A percentile compares a stretch with the other conserved stretches of the same genome.
Conservation (phyloP, 2,329 filamentous ascomycete genomes). For the Phaeosphaeria sp. region DNA sequence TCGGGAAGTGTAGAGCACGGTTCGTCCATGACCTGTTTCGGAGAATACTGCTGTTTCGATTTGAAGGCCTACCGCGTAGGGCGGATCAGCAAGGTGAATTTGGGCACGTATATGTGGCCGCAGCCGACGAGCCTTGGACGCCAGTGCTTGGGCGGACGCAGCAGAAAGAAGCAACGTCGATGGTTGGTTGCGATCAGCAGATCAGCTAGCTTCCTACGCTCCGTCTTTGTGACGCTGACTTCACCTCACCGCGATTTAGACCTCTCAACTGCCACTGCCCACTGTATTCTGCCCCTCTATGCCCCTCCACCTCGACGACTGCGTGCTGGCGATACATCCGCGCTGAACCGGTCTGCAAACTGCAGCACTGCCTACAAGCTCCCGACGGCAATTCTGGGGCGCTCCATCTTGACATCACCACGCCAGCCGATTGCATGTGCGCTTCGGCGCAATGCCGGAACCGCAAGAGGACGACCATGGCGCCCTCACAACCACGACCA, state of each 20-base stretch:
- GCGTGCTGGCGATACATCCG: not conserved
- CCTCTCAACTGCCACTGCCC: not conserved
- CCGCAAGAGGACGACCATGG: constrained; percentile 27
- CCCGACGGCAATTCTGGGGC: constrained; percentile 26
- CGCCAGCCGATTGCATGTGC: constrained; percentile 35
- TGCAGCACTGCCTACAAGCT: constrained; percentile 10
- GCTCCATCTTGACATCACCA: constrained; percentile 28
- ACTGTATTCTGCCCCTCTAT: not conserved
- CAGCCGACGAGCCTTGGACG: not conserved
- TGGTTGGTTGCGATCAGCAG: constrained; percentile 7
- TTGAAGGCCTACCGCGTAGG: constrained; percentile 6
- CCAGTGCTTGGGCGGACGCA: not conserved
- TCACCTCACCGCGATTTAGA: constrained; percentile 5
- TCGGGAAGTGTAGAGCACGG: constrained; percentile 1
- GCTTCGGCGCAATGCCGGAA: constrained; percentile 41
- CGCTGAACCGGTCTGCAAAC: not conserved
- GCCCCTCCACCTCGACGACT: not conserved
- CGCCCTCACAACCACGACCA: constrained; percentile 36
- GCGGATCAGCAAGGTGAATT: constrained; percentile 1
- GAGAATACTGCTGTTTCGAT: constrained; percentile 10
- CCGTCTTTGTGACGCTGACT: not conserved
- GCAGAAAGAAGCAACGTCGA: constrained; percentile 1
- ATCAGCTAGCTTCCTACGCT: not conserved
- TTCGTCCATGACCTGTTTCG: constrained; percentile 2
- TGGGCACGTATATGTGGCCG: not conserved